phyloP scores from a whole-genome alignment of 768 basidiomycete genomes.

The Leccinellum rugosiceps region DNA sequence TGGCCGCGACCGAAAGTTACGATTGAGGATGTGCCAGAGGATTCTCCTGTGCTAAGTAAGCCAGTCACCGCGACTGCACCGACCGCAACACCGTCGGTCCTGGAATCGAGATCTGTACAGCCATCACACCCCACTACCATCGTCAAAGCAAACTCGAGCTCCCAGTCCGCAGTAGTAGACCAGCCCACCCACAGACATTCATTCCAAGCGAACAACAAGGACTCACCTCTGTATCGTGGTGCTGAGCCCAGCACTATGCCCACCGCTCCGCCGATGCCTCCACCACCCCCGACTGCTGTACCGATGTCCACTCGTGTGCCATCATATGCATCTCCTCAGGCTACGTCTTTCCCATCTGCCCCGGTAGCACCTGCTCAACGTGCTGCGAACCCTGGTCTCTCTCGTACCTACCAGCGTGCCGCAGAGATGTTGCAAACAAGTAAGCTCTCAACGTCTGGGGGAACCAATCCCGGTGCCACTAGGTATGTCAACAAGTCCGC shows the following conservation, averaged over 20 bases:
- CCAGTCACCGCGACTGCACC: conserved; percentile 1
- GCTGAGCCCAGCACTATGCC: conserved; percentile 5
- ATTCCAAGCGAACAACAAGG: conserved; percentile 23
- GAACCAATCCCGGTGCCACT: background rate
- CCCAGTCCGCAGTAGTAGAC: conserved; percentile 8
- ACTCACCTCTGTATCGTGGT: conserved; percentile 11
- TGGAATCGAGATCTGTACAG: conserved; percentile 9
- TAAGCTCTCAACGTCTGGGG: conserved; percentile 11
- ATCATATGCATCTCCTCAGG: conserved; percentile 23
- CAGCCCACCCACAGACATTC: conserved; percentile 14
- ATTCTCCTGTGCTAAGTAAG: conserved; percentile 15
- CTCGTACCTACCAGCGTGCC: conserved; percentile 26
- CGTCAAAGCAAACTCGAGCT: background rate
- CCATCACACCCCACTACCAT: conserved; percentile 2
- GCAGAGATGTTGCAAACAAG: conserved; percentile 21
- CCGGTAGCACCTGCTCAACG: conserved; percentile 18
- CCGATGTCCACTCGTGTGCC: conserved; percentile 16
- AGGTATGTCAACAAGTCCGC: conserved; percentile 9
- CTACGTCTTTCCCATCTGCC: conserved; percentile 5
- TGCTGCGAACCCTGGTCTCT: conserved; percentile 8
- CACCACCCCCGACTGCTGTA: conserved; percentile 8
- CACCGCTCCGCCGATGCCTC: conserved; percentile 18
- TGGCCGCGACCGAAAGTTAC: conserved; percentile 26
- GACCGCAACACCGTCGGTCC: conserved; percentile 1
- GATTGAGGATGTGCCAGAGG: conserved; percentile 28